These are phyloP conservation scores for Coriolopsis trogii DNA, from an alignment of 1,284 basidiomycete genomes.

Conservation along the genomic window DNA sequence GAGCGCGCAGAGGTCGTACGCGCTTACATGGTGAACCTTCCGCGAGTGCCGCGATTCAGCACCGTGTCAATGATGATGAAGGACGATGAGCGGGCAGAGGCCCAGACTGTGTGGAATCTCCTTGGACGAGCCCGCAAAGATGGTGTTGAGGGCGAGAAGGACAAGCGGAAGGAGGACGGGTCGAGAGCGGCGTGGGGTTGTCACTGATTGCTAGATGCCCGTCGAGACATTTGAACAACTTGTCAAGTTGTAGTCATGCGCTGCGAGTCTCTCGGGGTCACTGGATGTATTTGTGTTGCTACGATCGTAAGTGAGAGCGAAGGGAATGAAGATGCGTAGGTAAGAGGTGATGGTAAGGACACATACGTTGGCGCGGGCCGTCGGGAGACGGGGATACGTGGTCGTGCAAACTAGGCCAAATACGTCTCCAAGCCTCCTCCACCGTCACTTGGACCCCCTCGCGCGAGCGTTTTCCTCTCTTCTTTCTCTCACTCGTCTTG, in stretches of 20 bases:
- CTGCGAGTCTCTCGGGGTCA: background rate
- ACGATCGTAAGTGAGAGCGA: background rate
- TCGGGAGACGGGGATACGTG: slow-evolving; percentile 22
- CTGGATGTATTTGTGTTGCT: too few species aligned
- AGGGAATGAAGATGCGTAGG: background rate
- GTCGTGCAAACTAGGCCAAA: slow-evolving; percentile 26
- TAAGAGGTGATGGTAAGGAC: background rate
- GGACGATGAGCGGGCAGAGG: slow-evolving; percentile 45
- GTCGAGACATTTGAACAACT: background rate
- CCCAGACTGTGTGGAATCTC: slow-evolving; percentile 30
- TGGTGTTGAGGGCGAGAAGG: slow-evolving; percentile 23
- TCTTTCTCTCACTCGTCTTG: slow-evolving; percentile 14
- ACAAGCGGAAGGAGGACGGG: slow-evolving; percentile 22
- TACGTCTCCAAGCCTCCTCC: slow-evolving; percentile 19
- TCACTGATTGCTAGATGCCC: background rate
- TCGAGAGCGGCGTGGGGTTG: slow-evolving; percentile 24
- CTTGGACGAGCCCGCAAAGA: slow-evolving; percentile 16
- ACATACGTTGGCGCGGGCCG: slow-evolving; percentile 2
- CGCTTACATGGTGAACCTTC: slow-evolving; percentile 54
- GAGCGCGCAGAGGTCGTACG: slow-evolving; percentile 32
- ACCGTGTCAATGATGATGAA: slow-evolving; percentile 68
- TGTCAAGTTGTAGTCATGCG: background rate
- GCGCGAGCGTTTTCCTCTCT: slow-evolving; percentile 2
- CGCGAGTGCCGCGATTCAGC: slow-evolving; percentile 58
- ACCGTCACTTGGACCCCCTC: slow-evolving; percentile 19